A percentile compares a stretch with the other conserved stretches of the same genome.
Evolutionary conservation across 441 rosid species (phyloP).

Genomic region (Cnidoscolus chayamansa): DNA sequence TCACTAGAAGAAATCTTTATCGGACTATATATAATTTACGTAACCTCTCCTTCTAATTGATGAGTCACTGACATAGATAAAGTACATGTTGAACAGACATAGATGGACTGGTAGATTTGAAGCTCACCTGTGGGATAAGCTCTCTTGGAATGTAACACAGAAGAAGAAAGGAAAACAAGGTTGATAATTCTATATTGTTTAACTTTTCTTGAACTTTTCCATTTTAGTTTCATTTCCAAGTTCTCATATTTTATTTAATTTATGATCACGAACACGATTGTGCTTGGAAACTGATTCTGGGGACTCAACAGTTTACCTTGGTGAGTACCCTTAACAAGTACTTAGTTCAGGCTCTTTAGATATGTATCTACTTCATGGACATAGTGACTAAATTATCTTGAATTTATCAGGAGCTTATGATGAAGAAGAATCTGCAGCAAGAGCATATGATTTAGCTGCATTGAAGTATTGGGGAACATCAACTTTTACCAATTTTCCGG

Average conservation of each 20-base stretch:
- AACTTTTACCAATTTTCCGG: conserved; percentile 60
- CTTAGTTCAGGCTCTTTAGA: background rate
- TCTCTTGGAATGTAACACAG: conserved; percentile 65
- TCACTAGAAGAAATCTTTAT: background rate
- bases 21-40: background rate
- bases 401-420: conserved; percentile 54
- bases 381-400: conserved; percentile 13
- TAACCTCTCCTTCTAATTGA: background rate
- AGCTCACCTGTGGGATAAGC: conserved; percentile 74
- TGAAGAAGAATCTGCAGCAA: conserved; percentile 67
- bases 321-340: conserved; percentile 27
- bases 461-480: conserved; percentile 61
- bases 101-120: conserved; percentile 68
- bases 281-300: conserved; percentile 15
- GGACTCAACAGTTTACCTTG: conserved; percentile 53
- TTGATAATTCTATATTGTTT: conserved; percentile 1
- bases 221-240: background rate
- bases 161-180: conserved; percentile 81
- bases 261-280: conserved; percentile 15
- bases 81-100: conserved; percentile 36
- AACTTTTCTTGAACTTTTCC: background rate
- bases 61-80: conserved; percentile 10
- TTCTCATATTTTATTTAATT: background rate
- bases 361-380: background rate
- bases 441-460: conserved; percentile 67